These are phyloP conservation scores for Aspergillus sp. DNA, from an alignment of 2,329 filamentous ascomycete genomes.

Conservation along the genomic window DNA sequence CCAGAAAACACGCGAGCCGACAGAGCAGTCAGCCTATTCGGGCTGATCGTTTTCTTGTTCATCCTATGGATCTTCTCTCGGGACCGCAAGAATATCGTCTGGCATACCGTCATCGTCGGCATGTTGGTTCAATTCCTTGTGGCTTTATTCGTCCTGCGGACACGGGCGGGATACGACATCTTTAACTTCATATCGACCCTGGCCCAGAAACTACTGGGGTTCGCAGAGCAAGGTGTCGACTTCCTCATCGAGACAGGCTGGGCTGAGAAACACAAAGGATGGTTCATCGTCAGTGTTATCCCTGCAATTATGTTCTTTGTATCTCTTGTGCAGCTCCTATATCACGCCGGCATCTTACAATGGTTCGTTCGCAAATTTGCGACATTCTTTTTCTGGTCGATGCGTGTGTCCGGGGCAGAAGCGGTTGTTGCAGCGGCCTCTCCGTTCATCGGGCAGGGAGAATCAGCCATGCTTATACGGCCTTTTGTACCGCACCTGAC, in stretches of 20 bases:
- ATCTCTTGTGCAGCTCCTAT: constrained; percentile 82
- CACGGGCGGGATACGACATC: constrained; percentile 79
- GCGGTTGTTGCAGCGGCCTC: constrained; percentile 92
- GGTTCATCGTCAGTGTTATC: constrained; percentile 79
- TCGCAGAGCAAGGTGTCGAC: constrained; percentile 69
- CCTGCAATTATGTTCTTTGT: constrained; percentile 97
- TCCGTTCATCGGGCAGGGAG: constrained; percentile 91
- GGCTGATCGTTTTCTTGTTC: constrained; percentile 70
- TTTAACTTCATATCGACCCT: constrained; percentile 84
- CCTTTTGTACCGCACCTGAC: constrained; percentile 86
- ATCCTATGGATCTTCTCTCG: constrained; percentile 70
- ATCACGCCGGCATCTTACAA: constrained; percentile 77
- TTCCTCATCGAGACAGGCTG: constrained; percentile 65
- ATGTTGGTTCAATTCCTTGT: constrained; percentile 88
- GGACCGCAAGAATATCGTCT: constrained; percentile 62
- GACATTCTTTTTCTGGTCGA: constrained; percentile 85
- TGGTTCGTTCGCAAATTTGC: constrained; percentile 91
- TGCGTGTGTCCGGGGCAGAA: constrained; percentile 85
- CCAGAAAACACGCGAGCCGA: constrained; percentile 77
- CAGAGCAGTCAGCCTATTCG: constrained; percentile 78
- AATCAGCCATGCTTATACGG: constrained; percentile 88
- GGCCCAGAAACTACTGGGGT: constrained; percentile 73
- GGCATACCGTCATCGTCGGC: constrained; percentile 82
- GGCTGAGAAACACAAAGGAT: constrained; percentile 49
- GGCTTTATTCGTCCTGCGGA: constrained; percentile 83